Evolutionary conservation across 169 alveolate genomes (phyloP).

Genomic region (Eimeria acervulina): DNA sequence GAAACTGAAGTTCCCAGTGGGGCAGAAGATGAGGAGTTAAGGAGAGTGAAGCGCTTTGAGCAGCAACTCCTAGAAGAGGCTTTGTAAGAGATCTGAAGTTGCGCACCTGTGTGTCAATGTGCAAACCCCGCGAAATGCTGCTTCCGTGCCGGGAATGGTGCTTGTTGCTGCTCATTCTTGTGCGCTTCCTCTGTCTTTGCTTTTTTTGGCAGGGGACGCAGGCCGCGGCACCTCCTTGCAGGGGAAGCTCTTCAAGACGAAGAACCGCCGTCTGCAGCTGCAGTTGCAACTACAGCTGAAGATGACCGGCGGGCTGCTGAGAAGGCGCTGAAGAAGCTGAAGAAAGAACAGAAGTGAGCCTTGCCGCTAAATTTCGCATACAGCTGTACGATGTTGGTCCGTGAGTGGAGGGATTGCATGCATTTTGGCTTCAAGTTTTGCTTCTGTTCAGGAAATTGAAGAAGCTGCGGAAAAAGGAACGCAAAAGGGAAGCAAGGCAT

Average conservation of each 20-base stretch:
- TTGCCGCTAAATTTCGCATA: neutral
- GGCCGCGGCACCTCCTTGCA: constrained; percentile 65
- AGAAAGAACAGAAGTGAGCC: constrained; percentile 67
- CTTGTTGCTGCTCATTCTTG: neutral
- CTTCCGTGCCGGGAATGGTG: neutral
- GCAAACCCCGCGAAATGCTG: neutral
- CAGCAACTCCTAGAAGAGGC: constrained; percentile 77
- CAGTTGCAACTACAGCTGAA: constrained; percentile 6
- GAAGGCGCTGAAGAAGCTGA: constrained; percentile 63
- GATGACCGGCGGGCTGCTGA: constrained; percentile 42
- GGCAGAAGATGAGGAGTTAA: constrained; percentile 64
- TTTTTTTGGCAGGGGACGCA: constrained; percentile 29
- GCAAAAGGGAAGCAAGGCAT: constrained; percentile 36
- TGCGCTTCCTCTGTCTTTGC: neutral
- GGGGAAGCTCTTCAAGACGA: constrained; percentile 63
- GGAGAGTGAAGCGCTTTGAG: constrained; percentile 74
- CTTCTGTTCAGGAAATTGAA: constrained; percentile 18
- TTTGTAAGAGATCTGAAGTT: constrained; percentile 31
- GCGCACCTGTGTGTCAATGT: neutral
- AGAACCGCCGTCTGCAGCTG: neutral
- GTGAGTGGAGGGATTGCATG: neutral
- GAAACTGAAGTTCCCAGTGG: constrained; percentile 36
- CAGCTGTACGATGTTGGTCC: neutral
- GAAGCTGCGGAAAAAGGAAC: constrained; percentile 61
- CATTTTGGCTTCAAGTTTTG: neutral